Conservation (phyloP, 2,329 filamentous ascomycete species). For the Rhynchosporium secalis region DNA sequence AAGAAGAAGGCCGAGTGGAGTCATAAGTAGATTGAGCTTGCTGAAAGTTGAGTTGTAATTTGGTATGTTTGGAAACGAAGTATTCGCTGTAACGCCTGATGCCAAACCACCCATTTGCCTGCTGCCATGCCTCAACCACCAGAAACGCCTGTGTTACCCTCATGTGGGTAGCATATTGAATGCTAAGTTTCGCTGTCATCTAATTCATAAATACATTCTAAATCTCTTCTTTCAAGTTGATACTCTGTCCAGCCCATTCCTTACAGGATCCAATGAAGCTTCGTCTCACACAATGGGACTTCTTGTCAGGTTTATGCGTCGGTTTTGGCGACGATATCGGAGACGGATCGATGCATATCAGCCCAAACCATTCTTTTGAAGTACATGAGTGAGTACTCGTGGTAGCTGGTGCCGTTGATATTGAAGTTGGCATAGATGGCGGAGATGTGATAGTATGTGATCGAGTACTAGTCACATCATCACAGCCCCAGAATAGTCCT, state of each 20-base stretch:
- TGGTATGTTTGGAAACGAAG: slow-evolving; percentile 13
- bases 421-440: slow-evolving; percentile 34
- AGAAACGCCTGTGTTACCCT: slow-evolving; percentile 20
- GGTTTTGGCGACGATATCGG: slow-evolving; percentile 26
- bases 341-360: slow-evolving; percentile 37
- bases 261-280: slow-evolving; percentile 36
- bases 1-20: slow-evolving; percentile 94
- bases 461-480: slow-evolving; percentile 43
- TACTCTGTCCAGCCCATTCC: slow-evolving; percentile 27
- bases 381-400: slow-evolving; percentile 35
- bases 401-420: slow-evolving; percentile 23
- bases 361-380: slow-evolving; percentile 35
- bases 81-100: slow-evolving; percentile 20
- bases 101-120: slow-evolving; percentile 15
- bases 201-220: slow-evolving; percentile 33
- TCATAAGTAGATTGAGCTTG: slow-evolving; percentile 57
- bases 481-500: slow-evolving; percentile 60
- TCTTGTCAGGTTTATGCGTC: slow-evolving; percentile 21
- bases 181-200: slow-evolving; percentile 1
- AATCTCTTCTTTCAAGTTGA: slow-evolving; percentile 32
- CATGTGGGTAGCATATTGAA: not conserved
- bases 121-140: slow-evolving; percentile 11
- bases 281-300: slow-evolving; percentile 31
- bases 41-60: slow-evolving; percentile 2
- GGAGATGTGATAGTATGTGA: slow-evolving; percentile 41